Percentiles rank a stretch among this genome's conserved stretches.
These are phyloP conservation scores for Toxoplasma gondii DNA, from an alignment of 169 alveolate species.

Conservation along the genomic window DNA sequence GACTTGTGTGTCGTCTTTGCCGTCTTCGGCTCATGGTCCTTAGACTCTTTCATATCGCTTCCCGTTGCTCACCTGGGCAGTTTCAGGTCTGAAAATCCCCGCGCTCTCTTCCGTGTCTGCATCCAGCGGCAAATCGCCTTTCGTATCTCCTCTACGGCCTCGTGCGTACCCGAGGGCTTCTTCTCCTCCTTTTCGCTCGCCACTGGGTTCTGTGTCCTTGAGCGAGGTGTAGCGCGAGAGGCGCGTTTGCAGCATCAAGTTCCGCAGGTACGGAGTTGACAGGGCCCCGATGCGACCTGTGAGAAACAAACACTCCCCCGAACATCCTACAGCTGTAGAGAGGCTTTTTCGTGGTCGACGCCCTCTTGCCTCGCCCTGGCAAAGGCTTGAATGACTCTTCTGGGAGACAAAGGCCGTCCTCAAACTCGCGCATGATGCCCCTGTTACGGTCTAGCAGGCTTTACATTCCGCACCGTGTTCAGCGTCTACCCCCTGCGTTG, in stretches of 20 bases:
- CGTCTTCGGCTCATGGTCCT: too few species aligned
- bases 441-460: too few species aligned
- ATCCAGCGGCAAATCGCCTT: not conserved
- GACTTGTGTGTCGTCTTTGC: too few species aligned
- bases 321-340: not conserved
- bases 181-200: not conserved
- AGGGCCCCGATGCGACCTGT: not conserved
- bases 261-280: not conserved
- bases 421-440: too few species aligned
- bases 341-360: too few species aligned
- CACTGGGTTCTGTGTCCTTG: not conserved
- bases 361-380: too few species aligned
- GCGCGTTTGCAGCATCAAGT: not conserved
- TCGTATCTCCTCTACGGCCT: not conserved
- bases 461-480: too few species aligned
- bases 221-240: not conserved
- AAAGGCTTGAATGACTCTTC: too few species aligned
- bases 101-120: not conserved
- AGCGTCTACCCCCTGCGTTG: too few species aligned
- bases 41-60: too few species aligned
- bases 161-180: not conserved
- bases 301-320: too few species aligned
- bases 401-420: too few species aligned
- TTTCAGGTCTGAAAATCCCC: not conserved
- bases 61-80: not conserved